Evolutionary conservation across 169 alveolate species (phyloP), one percentile per base, ranked within the genome.

Genomic region (Babesia ovis): DNA sequence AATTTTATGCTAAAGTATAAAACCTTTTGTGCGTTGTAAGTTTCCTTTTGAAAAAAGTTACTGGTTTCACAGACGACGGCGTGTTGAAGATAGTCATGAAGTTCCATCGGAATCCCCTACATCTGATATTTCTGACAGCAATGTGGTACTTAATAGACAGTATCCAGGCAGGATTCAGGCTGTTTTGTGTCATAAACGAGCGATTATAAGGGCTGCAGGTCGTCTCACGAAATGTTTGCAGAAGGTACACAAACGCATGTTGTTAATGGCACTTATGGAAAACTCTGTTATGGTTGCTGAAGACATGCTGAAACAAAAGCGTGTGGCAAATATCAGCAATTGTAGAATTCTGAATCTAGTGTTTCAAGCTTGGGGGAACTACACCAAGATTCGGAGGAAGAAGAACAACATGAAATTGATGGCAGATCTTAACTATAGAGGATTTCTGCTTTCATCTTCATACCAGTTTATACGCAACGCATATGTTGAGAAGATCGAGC

Each of bases 11-110:
- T 64, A 3, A 64, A 64, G 51, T 64, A 48, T 56, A 64, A 45
- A 20, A 14, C 74, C 31, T 64, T 64, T 34, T 45, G 51, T 35
- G 74, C 61, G 8, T 48, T 64, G 74, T 64, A 45, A 50, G 74
- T 64, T 45, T 31, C n/a, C 23, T 32, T 3, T 3, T 50, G 1
- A 1, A 43, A 27, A 46, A 0, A 11, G 3, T 46, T 23, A 16
- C 31, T 20, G 22, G n/a, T n/a, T 2, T 3, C 46, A 11, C 61
- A 64, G 61, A 14, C 4, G 25, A 16, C 43, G 31, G 29, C 11
- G 23, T 35, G 51, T 20, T 46, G 64, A 64, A 48, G 53, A 31
- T 45, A 16, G 34, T 2, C 14, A 1, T 4, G 62, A 46, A 0
- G 20, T 4, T 18, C 25, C 53, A 12, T 1, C 48, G 20, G 45